Evolutionary conservation across 371 early-diverging fungal genomes (phyloP), one percentile per base, ranked within the genome.

Genomic region (Mortierella sp.): DNA sequence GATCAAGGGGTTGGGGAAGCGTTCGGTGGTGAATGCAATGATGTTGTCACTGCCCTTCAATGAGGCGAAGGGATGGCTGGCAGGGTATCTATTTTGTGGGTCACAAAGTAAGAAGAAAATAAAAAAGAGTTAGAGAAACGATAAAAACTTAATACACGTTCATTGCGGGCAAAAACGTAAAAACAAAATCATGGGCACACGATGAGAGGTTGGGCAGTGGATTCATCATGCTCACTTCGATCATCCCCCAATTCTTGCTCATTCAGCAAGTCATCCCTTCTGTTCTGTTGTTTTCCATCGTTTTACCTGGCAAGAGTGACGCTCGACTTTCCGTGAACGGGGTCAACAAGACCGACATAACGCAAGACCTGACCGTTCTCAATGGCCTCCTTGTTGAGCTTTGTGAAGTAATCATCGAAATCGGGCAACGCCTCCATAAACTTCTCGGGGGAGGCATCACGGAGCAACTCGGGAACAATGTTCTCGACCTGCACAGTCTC

Each of bases 11-110:
- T 92, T 97, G 38, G 98, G 96, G 94, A 98, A 99, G 48, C 97
- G 91, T 85, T 95, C 93, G 0, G 99, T 98, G 24, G 95, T 97
- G 87, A 99, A 97, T 14, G 96, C 96, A 87, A 99, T 95, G 80
- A 99, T 96, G 88, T 99, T 99, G 83, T 99, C 99, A 89, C 97
- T 97, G 54, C 98, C 98, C 89, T 95, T 96, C 76, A 99, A 91
- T n/a, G 94, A 92, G 16, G 98, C 98, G 77, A 99, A 98, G 63
- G 99, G 98, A 88, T 99, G 99, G 72, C 93, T 92, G 47, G 91
- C 91, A 28, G 96, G 94, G 88, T 95, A 98, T 86, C 94, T 94
- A 74, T 79, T 70, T 54, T 26, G 54, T 82, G 31, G 7, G 26
- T 26, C 44, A 54, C 48, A 50, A 8, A 2, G 58, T 42, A 24